phyloP scores from a whole-genome alignment of 768 basidiomycete species.

The Tephrocybe sp. region DNA sequence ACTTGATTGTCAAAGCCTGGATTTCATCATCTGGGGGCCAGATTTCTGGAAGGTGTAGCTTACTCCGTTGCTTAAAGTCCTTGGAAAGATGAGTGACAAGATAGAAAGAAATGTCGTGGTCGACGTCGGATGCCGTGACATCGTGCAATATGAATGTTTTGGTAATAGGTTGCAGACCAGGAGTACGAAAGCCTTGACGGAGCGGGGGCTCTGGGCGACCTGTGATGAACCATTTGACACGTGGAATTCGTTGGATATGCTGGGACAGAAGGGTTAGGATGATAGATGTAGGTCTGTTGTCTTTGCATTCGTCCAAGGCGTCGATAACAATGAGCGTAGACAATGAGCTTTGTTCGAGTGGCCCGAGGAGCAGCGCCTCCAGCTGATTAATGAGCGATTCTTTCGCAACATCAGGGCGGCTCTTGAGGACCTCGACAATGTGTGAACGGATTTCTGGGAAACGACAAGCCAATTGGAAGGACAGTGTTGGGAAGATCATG shows the following conservation, averaged over 20 bases:
- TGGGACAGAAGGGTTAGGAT: background rate
- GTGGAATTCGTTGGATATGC: background rate
- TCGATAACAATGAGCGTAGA: constrained; percentile 2
- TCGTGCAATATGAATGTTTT: background rate
- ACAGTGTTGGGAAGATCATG: background rate
- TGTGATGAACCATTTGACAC: constrained; percentile 2
- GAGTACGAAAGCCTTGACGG: background rate
- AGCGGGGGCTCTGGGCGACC: background rate
- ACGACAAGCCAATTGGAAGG: background rate
- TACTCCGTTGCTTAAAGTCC: background rate
- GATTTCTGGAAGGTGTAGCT: background rate
- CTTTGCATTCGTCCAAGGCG: constrained; percentile 5
- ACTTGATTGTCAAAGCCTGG: background rate
- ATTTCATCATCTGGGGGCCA: background rate
- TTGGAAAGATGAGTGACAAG: background rate
- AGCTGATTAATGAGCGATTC: background rate
- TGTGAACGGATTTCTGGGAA: background rate
- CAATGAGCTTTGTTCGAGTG: background rate
- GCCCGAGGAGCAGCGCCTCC: background rate
- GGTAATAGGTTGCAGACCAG: background rate
- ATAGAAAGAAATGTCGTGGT: background rate
- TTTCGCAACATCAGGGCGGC: background rate
- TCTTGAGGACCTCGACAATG: background rate
- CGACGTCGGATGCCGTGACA: background rate
- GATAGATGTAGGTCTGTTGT: background rate